Conservation (phyloP, 1,284 basidiomycete species). For the Microbotryomycetes sp. region DNA sequence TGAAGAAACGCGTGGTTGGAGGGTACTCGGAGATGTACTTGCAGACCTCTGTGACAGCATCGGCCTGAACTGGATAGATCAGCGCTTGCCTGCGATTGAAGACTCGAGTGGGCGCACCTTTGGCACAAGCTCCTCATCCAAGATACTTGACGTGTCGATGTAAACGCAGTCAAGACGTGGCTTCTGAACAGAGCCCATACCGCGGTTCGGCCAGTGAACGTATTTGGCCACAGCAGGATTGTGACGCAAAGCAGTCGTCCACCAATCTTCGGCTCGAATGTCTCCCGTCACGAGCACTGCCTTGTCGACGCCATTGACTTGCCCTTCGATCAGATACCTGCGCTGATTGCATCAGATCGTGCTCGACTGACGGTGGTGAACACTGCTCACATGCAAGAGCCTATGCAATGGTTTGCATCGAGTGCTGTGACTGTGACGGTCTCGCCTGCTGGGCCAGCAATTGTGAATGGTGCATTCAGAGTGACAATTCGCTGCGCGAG, state of each 20-base stretch:
- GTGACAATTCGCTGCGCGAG: conserved; percentile 2
- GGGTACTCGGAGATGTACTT: conserved; percentile 63
- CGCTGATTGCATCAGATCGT: background rate
- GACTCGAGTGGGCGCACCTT: conserved; percentile 51
- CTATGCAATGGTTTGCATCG: conserved; percentile 91
- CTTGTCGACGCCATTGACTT: conserved; percentile 42
- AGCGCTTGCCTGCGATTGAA: background rate
- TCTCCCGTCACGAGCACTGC: conserved; percentile 87
- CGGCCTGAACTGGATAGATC: conserved; percentile 46
- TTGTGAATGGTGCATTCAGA: conserved; percentile 10
- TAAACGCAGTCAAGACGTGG: conserved; percentile 14
- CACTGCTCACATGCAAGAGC: conserved; percentile 76
- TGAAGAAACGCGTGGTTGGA: conserved; percentile 63
- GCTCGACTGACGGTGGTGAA: background rate
- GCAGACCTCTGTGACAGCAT: conserved; percentile 60
- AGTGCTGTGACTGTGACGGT: conserved; percentile 66
- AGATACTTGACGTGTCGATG: conserved; percentile 22
- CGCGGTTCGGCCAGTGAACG: conserved; percentile 42
- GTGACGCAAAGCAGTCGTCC: conserved; percentile 57
- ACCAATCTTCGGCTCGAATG: conserved; percentile 74
- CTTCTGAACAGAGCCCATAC: background rate
- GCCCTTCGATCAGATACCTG: conserved; percentile 81
- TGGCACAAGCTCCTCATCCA: conserved; percentile 51
- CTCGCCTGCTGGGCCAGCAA: conserved; percentile 51
- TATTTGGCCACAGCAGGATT: conserved; percentile 67